Conservation (phyloP, 768 basidiomycete genomes). For the Rubroboletus satanas region DNA sequence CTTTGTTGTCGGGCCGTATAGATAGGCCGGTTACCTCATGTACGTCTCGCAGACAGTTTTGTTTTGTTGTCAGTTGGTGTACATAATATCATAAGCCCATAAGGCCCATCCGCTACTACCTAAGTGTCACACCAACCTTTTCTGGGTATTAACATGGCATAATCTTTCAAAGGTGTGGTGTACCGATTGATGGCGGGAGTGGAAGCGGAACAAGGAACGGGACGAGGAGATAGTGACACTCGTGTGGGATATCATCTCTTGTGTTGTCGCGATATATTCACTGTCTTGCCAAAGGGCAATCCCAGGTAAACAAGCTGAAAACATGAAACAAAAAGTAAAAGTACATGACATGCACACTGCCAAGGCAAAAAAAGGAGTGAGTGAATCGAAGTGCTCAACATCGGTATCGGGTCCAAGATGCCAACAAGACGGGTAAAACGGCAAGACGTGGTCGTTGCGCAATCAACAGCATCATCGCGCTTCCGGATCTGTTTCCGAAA, state of each 20-base stretch:
- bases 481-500: not conserved
- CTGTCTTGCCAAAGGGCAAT: not conserved
- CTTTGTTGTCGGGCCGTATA: constrained; percentile 8
- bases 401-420: not conserved
- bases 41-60: not conserved
- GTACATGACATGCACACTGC: constrained; percentile 4
- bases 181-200: not conserved
- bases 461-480: not conserved
- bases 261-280: not conserved
- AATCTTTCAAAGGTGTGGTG: not conserved
- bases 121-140: not conserved
- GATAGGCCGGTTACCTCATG: not conserved
- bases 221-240: not conserved
- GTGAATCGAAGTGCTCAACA: not conserved
- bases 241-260: not conserved
- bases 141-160: not conserved
- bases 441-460: not conserved
- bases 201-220: not conserved
- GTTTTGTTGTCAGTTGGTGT: not conserved
- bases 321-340: constrained; percentile 9
- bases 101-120: not conserved
- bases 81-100: not conserved
- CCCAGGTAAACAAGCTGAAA: constrained; percentile 7
- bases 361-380: not conserved
- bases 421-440: not conserved